These are phyloP conservation scores for Xylaria hypoxylon DNA, from an alignment of 2,329 filamentous ascomycete genomes.

Conservation along the genomic window DNA sequence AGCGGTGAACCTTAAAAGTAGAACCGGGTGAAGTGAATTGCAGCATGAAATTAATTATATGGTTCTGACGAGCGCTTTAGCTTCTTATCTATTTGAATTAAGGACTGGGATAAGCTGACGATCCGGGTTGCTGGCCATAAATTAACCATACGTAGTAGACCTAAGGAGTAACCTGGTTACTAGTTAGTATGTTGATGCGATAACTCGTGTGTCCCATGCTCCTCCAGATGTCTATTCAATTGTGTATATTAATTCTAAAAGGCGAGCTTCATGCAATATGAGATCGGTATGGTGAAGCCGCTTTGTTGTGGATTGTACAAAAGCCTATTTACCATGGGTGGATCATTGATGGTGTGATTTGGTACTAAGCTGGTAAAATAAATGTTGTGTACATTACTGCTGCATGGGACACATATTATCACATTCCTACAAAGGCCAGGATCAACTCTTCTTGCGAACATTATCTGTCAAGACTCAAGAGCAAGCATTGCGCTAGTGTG, in stretches of 20 bases:
- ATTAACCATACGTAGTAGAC: constrained; percentile 2
- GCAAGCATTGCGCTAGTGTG: background rate
- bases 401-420: constrained; percentile 18
- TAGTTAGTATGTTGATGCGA: too few relatives aligned
- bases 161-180: too few relatives aligned
- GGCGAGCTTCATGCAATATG: too few relatives aligned
- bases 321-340: too few relatives aligned
- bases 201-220: too few relatives aligned
- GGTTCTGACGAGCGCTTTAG: background rate
- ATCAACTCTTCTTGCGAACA: background rate
- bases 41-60: constrained; percentile 8
- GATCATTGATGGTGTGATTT: background rate
- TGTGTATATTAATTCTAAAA: too few relatives aligned
- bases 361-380: background rate
- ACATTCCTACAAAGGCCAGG: constrained; percentile 22
- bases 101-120: constrained; percentile 14
- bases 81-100: constrained; percentile 23
- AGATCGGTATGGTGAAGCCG: too few relatives aligned
- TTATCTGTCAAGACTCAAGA: constrained; percentile 19
- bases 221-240: too few relatives aligned
- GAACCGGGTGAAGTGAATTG: constrained; percentile 26
- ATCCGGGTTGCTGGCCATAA: constrained; percentile 22
- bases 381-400: background rate
- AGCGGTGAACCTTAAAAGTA: constrained; percentile 7
- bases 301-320: too few relatives aligned